These are phyloP conservation scores for Nannizziopsis barbatae DNA, from an alignment of 2,329 filamentous ascomycete species.

Conservation along the genomic window DNA sequence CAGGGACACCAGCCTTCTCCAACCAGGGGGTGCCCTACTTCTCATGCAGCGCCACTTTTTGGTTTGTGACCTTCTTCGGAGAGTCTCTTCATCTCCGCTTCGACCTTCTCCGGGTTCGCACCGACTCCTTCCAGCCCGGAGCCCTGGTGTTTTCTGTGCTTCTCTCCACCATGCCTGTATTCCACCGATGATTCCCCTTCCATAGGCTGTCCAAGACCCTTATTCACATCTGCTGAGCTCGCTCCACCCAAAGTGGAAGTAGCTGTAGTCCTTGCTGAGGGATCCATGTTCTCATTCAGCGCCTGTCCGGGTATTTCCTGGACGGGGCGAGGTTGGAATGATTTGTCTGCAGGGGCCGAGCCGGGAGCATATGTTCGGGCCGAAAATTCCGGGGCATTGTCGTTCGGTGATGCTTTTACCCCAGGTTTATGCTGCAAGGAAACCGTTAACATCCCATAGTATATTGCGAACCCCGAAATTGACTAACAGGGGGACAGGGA, in stretches of 20 bases:
- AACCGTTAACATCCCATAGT: background rate
- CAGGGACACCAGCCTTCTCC: background rate
- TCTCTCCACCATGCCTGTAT: conserved; percentile 37
- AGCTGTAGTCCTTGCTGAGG: conserved; percentile 33
- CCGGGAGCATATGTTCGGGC: conserved; percentile 51
- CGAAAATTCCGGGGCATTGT: conserved; percentile 54
- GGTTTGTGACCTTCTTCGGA: conserved; percentile 2
- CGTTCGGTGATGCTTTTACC: conserved; percentile 42
- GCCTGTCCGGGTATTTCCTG: conserved; percentile 29
- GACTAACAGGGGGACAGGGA: background rate
- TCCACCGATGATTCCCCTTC: conserved; percentile 41
- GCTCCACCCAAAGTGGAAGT: conserved; percentile 41
- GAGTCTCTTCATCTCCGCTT: conserved; percentile 2
- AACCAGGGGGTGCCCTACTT: background rate
- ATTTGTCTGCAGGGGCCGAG: conserved; percentile 46
- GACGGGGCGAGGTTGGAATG: conserved; percentile 37
- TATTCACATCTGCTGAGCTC: conserved; percentile 44
- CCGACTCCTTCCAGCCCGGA: conserved; percentile 38
- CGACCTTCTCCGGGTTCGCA: conserved; percentile 14
- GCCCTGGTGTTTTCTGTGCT: conserved; percentile 32
- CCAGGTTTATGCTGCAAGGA: conserved; percentile 51
- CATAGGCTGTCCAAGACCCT: conserved; percentile 43
- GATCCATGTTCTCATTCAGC: conserved; percentile 31
- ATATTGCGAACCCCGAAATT: too few species aligned
- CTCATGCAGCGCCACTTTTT: background rate